A percentile compares a stretch with the other conserved stretches of the same genome.
Evolutionary conservation across 2,329 filamentous ascomycete species (phyloP).

Genomic region (Didymosphaeria variabile): DNA sequence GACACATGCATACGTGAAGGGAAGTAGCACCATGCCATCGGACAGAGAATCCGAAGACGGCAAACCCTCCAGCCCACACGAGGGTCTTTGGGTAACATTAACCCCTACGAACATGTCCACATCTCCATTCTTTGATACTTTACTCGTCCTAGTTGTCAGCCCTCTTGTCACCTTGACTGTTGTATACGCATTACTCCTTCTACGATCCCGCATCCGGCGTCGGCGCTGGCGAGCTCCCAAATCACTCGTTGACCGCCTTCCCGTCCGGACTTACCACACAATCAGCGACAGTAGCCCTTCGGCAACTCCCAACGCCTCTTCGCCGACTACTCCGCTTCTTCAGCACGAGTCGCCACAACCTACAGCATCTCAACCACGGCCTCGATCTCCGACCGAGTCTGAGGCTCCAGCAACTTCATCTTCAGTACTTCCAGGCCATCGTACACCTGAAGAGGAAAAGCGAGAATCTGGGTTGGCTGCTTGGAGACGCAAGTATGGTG

Average conservation of each 20-base stretch:
- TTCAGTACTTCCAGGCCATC: constrained; percentile 34
- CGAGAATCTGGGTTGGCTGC: constrained; percentile 59
- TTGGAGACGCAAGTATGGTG: constrained; percentile 68
- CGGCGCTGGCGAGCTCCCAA: constrained; percentile 97
- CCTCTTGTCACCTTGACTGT: constrained; percentile 91
- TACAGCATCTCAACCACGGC: constrained; percentile 60
- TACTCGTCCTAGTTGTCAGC: constrained; percentile 95
- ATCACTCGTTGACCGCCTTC: constrained; percentile 91
- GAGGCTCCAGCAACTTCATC: constrained; percentile 59
- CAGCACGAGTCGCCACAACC: constrained; percentile 54
- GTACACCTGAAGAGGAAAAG: constrained; percentile 61
- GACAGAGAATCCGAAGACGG: constrained; percentile 29
- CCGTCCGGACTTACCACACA: constrained; percentile 93
- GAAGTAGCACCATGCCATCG: constrained; percentile 32
- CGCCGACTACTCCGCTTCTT: constrained; percentile 82
- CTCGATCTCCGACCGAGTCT: constrained; percentile 72
- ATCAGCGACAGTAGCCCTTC: constrained; percentile 70
- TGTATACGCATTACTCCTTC: constrained; percentile 86
- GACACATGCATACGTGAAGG: constrained; percentile 22
- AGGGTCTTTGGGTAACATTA: constrained; percentile 95
- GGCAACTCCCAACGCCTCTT: constrained; percentile 71
- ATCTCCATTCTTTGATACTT: constrained; percentile 93
- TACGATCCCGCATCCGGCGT: constrained; percentile 87
- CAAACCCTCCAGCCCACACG: constrained; percentile 59
- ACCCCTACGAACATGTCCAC: constrained; percentile 87